Percentiles rank a stretch among this genome's conserved stretches.
Conservation (phyloP, 2,329 filamentous ascomycete genomes). For the Ophiostoma perfectum region DNA sequence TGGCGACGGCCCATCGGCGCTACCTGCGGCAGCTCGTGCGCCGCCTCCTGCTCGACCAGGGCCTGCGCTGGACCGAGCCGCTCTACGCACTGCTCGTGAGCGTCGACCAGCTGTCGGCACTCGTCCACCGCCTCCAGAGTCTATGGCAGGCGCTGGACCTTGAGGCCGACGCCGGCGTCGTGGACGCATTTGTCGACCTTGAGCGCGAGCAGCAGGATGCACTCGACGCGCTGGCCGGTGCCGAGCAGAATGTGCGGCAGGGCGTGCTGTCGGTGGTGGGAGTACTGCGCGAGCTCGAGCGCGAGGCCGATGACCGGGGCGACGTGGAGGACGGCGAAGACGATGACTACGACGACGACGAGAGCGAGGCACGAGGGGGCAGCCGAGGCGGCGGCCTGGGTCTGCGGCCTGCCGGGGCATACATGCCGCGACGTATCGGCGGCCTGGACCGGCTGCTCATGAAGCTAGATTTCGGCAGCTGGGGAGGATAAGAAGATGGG, state of each 20-base stretch:
- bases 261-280: slow-evolving; percentile 64
- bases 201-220: slow-evolving; percentile 67
- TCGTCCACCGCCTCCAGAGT: slow-evolving; percentile 67
- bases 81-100: slow-evolving; percentile 64
- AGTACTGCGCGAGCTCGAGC: slow-evolving; percentile 40
- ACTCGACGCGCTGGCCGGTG: slow-evolving; percentile 55
- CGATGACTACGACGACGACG: slow-evolving; percentile 12
- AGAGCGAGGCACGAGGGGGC: slow-evolving; percentile 36
- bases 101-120: slow-evolving; percentile 75
- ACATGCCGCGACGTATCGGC: slow-evolving; percentile 66
- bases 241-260: slow-evolving; percentile 59
- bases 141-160: slow-evolving; percentile 76
- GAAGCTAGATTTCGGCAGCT: slow-evolving; percentile 73
- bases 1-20: slow-evolving; percentile 70
- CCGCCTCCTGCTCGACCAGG: slow-evolving; percentile 60
- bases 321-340: slow-evolving; percentile 28
- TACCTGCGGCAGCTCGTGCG: slow-evolving; percentile 67
- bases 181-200: slow-evolving; percentile 68
- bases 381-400: slow-evolving; percentile 31
- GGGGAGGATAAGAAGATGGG: slow-evolving; percentile 33
- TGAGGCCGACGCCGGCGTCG: slow-evolving; percentile 74
- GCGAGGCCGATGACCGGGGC: slow-evolving; percentile 32
- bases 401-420: slow-evolving; percentile 46
- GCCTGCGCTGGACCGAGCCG: slow-evolving; percentile 53
- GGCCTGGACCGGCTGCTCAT: slow-evolving; percentile 81